These are phyloP conservation scores for Furcasterigmium sp. DNA, from an alignment of 2,329 filamentous ascomycete species.

Conservation along the genomic window DNA sequence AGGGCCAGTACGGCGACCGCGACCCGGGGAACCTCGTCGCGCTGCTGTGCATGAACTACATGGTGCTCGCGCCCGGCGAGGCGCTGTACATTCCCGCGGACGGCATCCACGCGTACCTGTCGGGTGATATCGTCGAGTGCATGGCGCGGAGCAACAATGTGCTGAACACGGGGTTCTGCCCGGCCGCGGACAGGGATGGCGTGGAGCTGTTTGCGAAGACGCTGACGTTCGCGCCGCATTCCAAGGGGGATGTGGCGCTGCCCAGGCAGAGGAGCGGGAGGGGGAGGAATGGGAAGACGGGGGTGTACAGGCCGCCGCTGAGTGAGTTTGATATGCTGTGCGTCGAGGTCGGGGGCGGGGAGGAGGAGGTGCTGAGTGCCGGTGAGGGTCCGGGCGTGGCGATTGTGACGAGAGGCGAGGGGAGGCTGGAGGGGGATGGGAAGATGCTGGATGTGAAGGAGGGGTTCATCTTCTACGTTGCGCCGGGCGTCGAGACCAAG, in stretches of 20 bases:
- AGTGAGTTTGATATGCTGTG: slow-evolving; percentile 68
- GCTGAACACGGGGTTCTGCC: slow-evolving; percentile 70
- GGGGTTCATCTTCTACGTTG: slow-evolving; percentile 64
- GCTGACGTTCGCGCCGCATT: slow-evolving; percentile 60
- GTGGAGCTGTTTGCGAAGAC: slow-evolving; percentile 58
- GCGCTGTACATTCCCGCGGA: slow-evolving; percentile 68
- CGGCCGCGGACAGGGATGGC: slow-evolving; percentile 56
- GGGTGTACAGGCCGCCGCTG: slow-evolving; percentile 60
- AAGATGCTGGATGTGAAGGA: slow-evolving; percentile 49
- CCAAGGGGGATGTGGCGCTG: slow-evolving; percentile 50
- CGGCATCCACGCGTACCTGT: slow-evolving; percentile 68
- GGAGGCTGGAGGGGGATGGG: slow-evolving; percentile 48
- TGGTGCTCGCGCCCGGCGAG: slow-evolving; percentile 60
- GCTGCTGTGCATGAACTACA: slow-evolving; percentile 69
- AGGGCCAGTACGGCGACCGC: slow-evolving; percentile 54
- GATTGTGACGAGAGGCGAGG: slow-evolving; percentile 55
- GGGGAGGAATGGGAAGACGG: slow-evolving; percentile 54
- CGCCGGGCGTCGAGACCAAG: slow-evolving; percentile 36
- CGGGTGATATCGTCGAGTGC: slow-evolving; percentile 71
- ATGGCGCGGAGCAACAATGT: slow-evolving; percentile 75
- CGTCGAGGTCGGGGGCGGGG: slow-evolving; percentile 48
- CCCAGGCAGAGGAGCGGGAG: slow-evolving; percentile 24
- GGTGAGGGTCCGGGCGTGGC: slow-evolving; percentile 58
- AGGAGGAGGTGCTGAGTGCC: slow-evolving; percentile 51
- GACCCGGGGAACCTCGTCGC: slow-evolving; percentile 68